A percentile compares a stretch with the other conserved stretches of the same genome.
Conservation (phyloP, 148 eudicot species). For the Nepenthes mirabilis region DNA sequence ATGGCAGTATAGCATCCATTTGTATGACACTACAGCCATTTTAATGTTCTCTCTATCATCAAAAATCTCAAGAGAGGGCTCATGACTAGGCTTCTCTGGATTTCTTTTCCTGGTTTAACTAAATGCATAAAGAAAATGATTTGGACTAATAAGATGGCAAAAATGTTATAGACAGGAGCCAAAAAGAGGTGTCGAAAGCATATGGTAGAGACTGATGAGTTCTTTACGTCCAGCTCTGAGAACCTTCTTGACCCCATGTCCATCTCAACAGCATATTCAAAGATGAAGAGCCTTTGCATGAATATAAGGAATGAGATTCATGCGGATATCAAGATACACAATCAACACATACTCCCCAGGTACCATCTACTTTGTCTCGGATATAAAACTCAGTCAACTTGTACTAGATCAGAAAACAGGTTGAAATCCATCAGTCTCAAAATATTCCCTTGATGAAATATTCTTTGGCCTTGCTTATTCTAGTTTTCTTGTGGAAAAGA, state of each 20-base stretch:
- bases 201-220: constrained; percentile 81
- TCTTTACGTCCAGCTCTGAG: constrained; percentile 49
- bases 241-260: constrained; percentile 59
- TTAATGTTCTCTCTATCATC: too few relatives aligned
- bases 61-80: too few relatives aligned
- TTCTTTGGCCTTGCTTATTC: too few relatives aligned
- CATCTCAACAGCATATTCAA: constrained; percentile 63
- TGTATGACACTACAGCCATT: too few relatives aligned
- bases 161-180: constrained; percentile 56
- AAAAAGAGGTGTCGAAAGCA: constrained; percentile 69
- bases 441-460: too few relatives aligned
- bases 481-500: too few relatives aligned
- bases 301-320: constrained; percentile 56
- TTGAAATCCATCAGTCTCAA: too few relatives aligned
- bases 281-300: constrained; percentile 67
- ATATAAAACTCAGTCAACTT: background rate
- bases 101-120: too few relatives aligned
- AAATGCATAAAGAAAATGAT: too few relatives aligned
- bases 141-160: background rate
- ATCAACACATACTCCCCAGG: constrained; percentile 79
- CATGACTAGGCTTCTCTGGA: too few relatives aligned
- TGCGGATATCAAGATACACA: constrained; percentile 69
- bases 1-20: too few relatives aligned
- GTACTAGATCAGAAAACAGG: background rate
- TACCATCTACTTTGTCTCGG: constrained; percentile 6